Evolutionary conservation across 805 yeast genomes (phyloP).

Genomic region (Kazachstania viticola): DNA sequence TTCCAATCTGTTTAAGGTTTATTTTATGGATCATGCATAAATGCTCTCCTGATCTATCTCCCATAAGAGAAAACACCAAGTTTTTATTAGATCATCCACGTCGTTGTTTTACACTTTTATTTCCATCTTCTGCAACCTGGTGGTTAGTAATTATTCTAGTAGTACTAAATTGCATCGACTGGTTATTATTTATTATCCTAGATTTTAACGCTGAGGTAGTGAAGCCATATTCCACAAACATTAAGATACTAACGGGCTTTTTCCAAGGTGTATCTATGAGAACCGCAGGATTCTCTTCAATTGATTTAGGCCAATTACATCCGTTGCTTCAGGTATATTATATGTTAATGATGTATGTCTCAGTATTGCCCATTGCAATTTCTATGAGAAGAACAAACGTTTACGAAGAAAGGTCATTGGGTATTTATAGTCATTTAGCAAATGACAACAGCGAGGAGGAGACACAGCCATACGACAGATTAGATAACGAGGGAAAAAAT

Average conservation of each 20-base stretch:
- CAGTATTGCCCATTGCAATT: slow-evolving; percentile 90
- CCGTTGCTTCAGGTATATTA: slow-evolving; percentile 90
- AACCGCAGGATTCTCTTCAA: slow-evolving; percentile 79
- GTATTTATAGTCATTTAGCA: slow-evolving; percentile 41
- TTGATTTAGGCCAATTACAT: slow-evolving; percentile 56
- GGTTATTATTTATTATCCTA: slow-evolving; percentile 64
- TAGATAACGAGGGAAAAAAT: neutral
- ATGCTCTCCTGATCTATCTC: slow-evolving; percentile 49
- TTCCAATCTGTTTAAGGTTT: slow-evolving; percentile 72
- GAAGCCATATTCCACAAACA: slow-evolving; percentile 45
- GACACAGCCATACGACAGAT: no score
- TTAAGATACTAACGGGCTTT: slow-evolving; percentile 64
- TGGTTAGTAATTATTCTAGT: slow-evolving; percentile 74
- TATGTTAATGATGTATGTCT: slow-evolving; percentile 94
- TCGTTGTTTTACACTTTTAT: slow-evolving; percentile 83
- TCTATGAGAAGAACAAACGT: slow-evolving; percentile 93
- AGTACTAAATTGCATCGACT: slow-evolving; percentile 60
- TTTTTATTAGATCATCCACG: slow-evolving; percentile 90
- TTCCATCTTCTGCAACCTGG: slow-evolving; percentile 90
- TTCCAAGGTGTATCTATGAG: slow-evolving; percentile 87
- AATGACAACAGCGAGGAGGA: slow-evolving; percentile 16
- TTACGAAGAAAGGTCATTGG: slow-evolving; percentile 90
- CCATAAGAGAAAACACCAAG: slow-evolving; percentile 59
- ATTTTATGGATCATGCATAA: slow-evolving; percentile 70
- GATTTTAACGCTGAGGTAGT: slow-evolving; percentile 49